A percentile compares a stretch with the other conserved stretches of the same genome.
These are phyloP conservation scores for Metarhizium robertsii DNA, from an alignment of 2,329 filamentous ascomycete species.

Conservation along the genomic window DNA sequence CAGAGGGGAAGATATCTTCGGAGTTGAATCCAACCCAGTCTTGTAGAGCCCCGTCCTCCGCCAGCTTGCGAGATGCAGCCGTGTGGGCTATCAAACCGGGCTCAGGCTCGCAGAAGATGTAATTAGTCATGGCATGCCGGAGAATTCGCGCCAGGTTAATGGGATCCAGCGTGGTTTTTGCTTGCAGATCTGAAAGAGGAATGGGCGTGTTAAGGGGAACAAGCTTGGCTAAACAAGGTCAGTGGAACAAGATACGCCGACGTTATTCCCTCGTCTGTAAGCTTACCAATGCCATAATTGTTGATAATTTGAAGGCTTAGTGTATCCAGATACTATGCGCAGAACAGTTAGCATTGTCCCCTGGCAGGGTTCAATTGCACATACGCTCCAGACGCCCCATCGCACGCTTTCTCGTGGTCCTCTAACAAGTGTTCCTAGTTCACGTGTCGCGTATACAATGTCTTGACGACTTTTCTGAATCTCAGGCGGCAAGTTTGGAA, in stretches of 20 bases:
- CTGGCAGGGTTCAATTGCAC: slow-evolving; percentile 12
- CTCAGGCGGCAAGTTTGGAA: slow-evolving; percentile 36
- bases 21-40: slow-evolving; percentile 47
- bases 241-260: neutral
- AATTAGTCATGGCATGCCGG: slow-evolving; percentile 48
- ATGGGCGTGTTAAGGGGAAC: slow-evolving; percentile 38
- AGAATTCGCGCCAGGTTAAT: slow-evolving; percentile 41
- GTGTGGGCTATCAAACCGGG: slow-evolving; percentile 46
- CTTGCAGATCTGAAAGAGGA: slow-evolving; percentile 33
- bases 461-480: slow-evolving; percentile 35
- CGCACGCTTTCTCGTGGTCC: slow-evolving; percentile 41
- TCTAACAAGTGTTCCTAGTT: slow-evolving; percentile 36
- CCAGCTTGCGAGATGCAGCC: slow-evolving; percentile 40
- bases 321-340: slow-evolving; percentile 35
- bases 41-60: slow-evolving; percentile 35
- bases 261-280: neutral
- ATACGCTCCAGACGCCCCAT: slow-evolving; percentile 43
- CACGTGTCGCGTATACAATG: slow-evolving; percentile 38
- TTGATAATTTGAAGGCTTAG: slow-evolving; percentile 42
- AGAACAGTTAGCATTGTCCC: neutral
- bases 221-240: slow-evolving; percentile 30
- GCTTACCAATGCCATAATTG: slow-evolving; percentile 37
- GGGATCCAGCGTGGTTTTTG: slow-evolving; percentile 35
- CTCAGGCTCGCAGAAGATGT: slow-evolving; percentile 42
- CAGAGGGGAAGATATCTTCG: slow-evolving; percentile 43